A percentile compares a stretch with the other conserved stretches of the same genome.
These are phyloP conservation scores for Beauveria asiatica DNA, from an alignment of 2,329 filamentous ascomycete genomes.

Conservation along the genomic window DNA sequence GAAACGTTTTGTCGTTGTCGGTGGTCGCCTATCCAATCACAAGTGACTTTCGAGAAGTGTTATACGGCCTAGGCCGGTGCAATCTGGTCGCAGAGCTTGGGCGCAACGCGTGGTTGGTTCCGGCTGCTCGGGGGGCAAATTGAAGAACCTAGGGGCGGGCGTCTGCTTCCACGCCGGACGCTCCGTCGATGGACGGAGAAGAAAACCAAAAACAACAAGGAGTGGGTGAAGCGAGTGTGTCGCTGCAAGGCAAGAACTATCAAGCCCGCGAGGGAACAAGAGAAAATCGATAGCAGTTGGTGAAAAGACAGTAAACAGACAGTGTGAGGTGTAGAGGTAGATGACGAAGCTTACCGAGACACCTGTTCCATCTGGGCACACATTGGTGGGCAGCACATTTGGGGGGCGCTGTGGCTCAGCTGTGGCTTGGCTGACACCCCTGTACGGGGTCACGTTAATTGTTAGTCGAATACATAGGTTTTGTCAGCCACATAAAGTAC, in stretches of 20 bases:
- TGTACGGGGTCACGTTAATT: no score
- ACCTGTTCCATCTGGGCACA: neutral
- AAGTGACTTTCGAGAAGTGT: neutral
- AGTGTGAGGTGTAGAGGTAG: neutral
- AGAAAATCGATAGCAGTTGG: neutral
- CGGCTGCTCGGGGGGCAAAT: neutral
- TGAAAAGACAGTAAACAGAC: neutral
- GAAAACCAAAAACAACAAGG: neutral
- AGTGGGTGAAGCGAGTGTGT: neutral
- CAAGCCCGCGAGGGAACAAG: neutral
- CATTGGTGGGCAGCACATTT: neutral
- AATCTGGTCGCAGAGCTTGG: neutral
- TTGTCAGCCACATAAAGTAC: no score
- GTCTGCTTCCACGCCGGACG: neutral
- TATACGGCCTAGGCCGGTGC: neutral
- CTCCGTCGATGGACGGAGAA: neutral
- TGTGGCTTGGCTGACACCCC: neutral
- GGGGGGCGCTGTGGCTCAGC: constrained; percentile 3
- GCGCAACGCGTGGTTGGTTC: neutral
- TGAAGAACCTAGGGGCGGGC: neutral
- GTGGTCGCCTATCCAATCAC: neutral
- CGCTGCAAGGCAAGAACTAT: neutral
- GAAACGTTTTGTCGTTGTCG: neutral
- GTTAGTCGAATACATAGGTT: no score
- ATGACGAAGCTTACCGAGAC: constrained; percentile 12